A percentile compares a stretch with the other conserved stretches of the same genome.
phyloP scores from a whole-genome alignment of 2,329 filamentous ascomycete genomes.

The Colletotrichum orchidophilum region DNA sequence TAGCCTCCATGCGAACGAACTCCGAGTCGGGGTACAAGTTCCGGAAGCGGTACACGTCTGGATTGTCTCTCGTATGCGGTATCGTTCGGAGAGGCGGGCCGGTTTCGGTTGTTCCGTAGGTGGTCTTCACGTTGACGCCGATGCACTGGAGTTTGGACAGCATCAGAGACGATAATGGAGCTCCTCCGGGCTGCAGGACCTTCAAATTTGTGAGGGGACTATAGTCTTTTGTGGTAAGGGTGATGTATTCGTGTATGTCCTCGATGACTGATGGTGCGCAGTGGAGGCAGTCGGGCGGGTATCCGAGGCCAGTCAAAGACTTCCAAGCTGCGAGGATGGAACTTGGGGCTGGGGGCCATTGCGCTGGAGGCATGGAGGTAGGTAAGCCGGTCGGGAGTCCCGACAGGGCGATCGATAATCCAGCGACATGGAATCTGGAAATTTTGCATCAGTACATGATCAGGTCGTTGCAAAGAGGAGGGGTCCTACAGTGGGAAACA shows the following conservation, averaged over 20 bases:
- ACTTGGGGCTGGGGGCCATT: conserved; percentile 28
- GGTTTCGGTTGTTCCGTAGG: conserved; percentile 21
- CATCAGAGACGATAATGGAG: background rate
- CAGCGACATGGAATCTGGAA: conserved; percentile 18
- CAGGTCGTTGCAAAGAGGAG: rapidly evolving
- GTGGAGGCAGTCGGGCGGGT: conserved; percentile 16
- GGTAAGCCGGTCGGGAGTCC: conserved; percentile 19
- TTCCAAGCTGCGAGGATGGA: conserved; percentile 20
- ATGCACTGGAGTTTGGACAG: conserved; percentile 4
- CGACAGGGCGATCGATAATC: background rate
- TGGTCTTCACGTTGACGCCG: conserved; percentile 26
- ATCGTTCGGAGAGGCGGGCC: conserved; percentile 15
- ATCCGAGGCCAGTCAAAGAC: background rate
- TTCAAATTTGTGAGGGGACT: conserved; percentile 4
- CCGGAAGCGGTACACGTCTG: conserved; percentile 22
- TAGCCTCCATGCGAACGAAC: conserved; percentile 1
- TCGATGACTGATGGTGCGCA: conserved; percentile 25
- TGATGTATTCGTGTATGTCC: conserved; percentile 22
- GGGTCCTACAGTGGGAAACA: conserved; percentile 14
- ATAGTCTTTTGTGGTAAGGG: conserved; percentile 16
- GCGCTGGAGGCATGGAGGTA: conserved; percentile 1
- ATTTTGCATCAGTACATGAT: background rate
- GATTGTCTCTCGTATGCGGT: conserved; percentile 24
- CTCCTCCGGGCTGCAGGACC: conserved; percentile 18
- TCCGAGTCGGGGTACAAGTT: conserved; percentile 22